Evolutionary conservation across 1,284 basidiomycete genomes (phyloP).

Genomic region (Microbotryum intermedium): DNA sequence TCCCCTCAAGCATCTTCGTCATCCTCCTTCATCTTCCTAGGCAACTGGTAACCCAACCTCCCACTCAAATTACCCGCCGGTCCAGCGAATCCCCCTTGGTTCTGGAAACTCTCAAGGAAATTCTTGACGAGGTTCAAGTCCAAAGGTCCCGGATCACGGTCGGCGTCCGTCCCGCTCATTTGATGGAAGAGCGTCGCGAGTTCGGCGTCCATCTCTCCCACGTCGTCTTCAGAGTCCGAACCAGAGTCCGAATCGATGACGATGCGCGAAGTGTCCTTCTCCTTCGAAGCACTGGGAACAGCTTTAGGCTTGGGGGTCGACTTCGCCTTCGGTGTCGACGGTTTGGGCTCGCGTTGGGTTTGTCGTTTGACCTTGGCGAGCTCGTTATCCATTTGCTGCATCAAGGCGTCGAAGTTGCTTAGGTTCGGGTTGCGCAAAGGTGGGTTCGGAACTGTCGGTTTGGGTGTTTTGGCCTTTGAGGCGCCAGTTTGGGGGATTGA

Average conservation of each 20-base stretch:
- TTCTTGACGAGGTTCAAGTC: constrained; percentile 90
- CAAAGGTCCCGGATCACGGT: constrained; percentile 50
- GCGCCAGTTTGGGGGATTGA: neutral
- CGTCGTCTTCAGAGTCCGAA: constrained; percentile 40
- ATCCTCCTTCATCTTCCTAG: constrained; percentile 19
- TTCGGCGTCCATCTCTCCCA: constrained; percentile 74
- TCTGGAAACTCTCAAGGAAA: constrained; percentile 87
- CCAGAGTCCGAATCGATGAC: constrained; percentile 31
- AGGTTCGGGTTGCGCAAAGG: constrained; percentile 51
- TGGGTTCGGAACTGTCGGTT: constrained; percentile 1
- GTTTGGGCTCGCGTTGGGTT: too few species aligned
- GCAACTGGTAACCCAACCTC: constrained; percentile 47
- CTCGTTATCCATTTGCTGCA: constrained; percentile 86
- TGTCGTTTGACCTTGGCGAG: constrained; percentile 45
- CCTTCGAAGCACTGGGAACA: neutral
- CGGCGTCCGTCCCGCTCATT: constrained; percentile 40
- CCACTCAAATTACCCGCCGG: constrained; percentile 81
- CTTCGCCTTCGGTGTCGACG: neutral
- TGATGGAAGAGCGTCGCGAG: constrained; percentile 57
- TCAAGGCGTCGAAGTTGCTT: constrained; percentile 86
- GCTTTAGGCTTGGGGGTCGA: neutral
- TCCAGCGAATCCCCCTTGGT: constrained; percentile 73
- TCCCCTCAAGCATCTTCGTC: too few species aligned
- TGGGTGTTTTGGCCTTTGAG: neutral
- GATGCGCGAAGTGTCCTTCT: neutral